Conservation (phyloP, 2,329 filamentous ascomycete genomes). For the Colletotrichum chlorophyti region DNA sequence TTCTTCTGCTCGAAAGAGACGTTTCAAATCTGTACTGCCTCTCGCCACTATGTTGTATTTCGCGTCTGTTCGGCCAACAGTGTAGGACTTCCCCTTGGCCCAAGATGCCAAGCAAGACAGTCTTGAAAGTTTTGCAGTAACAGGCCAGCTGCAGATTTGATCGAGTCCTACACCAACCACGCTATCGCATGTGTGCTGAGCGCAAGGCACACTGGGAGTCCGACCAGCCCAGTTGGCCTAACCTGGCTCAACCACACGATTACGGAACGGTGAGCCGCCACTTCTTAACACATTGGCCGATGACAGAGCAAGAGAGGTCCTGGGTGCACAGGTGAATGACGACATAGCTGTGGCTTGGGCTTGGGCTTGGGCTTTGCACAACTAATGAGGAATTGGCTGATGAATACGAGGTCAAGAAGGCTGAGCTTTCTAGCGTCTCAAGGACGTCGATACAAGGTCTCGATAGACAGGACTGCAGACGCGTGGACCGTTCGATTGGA, state of each 20-base stretch:
- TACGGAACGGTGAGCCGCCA: slow-evolving; percentile 15
- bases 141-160: background rate
- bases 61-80: background rate
- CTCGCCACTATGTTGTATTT: background rate
- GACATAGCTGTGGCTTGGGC: background rate
- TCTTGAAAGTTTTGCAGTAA: slow-evolving; percentile 15
- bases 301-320: too few relatives aligned
- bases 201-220: slow-evolving; percentile 22
- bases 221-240: slow-evolving; percentile 3
- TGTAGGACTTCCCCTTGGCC: background rate
- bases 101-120: background rate
- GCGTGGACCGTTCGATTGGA: too few relatives aligned
- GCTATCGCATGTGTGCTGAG: background rate
- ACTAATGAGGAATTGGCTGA: background rate
- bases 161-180: too few relatives aligned
- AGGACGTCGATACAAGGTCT: background rate
- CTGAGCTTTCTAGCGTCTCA: background rate
- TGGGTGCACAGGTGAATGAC: background rate
- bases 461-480: too few relatives aligned
- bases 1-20: too few relatives aligned
- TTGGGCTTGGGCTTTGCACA: too few relatives aligned
- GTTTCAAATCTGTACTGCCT: too few relatives aligned
- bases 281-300: too few relatives aligned
- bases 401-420: background rate
- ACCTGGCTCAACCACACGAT: background rate